Evolutionary conservation across 1,284 basidiomycete genomes (phyloP).

Genomic region (Ustilago tritici): DNA sequence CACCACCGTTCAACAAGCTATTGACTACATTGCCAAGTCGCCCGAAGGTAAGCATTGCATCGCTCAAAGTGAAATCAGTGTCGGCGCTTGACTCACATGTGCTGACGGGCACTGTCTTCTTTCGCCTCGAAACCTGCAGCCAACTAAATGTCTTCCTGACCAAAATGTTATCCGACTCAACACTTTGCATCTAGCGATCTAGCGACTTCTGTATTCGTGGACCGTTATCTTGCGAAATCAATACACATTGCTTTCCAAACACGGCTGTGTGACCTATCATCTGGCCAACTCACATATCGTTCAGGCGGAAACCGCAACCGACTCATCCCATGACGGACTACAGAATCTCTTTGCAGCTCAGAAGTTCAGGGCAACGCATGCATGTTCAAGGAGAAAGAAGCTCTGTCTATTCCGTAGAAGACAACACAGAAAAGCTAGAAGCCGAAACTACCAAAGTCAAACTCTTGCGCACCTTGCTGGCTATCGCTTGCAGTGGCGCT

Average conservation of each 20-base stretch:
- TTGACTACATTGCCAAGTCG: constrained; percentile 96
- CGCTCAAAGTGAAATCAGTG: neutral
- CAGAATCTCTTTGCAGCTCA: neutral
- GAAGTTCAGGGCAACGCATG: neutral
- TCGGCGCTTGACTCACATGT: neutral
- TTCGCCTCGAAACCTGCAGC: neutral
- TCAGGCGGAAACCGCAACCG: neutral
- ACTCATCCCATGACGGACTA: neutral
- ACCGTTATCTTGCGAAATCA: constrained; percentile 7
- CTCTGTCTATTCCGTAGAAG: constrained; percentile 9
- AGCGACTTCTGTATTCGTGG: neutral
- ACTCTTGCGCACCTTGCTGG: constrained; percentile 59
- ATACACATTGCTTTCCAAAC: constrained; percentile 4
- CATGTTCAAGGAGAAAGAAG: neutral
- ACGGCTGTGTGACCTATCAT: neutral
- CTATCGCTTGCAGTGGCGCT: constrained; percentile 47
- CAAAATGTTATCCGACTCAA: neutral
- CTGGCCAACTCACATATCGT: neutral
- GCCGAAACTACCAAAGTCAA: constrained; percentile 58
- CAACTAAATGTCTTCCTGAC: constrained; percentile 11
- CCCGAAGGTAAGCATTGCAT: constrained; percentile 76
- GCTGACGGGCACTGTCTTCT: neutral
- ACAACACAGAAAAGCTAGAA: constrained; percentile 28
- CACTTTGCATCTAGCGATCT: neutral
- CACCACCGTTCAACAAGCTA: constrained; percentile 91